Conservation (phyloP, 1,284 basidiomycete species). For the Cystobasidium pallidum region DNA sequence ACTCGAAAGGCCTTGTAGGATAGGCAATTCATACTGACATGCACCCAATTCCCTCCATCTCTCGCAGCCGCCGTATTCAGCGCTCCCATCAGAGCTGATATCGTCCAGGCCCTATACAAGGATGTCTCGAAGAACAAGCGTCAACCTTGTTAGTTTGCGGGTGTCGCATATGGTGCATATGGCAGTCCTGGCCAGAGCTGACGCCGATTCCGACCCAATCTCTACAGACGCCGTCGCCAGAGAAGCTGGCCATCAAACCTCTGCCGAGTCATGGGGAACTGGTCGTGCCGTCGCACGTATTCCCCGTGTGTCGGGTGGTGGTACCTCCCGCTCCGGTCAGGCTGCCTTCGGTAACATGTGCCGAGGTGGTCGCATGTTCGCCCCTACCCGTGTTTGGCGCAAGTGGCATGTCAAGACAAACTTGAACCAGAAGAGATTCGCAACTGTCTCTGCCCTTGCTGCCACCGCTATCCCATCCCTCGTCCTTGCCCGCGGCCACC, state of each 20-base stretch:
- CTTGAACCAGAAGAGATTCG: conserved; percentile 99
- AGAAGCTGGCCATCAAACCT: conserved; percentile 99
- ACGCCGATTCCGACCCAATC: too few relatives aligned
- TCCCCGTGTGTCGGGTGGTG: conserved; percentile 90
- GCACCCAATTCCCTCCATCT: too few relatives aligned
- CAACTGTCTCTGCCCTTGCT: conserved; percentile 95
- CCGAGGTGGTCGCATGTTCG: conserved; percentile 82
- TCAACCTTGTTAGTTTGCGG: conserved; percentile 40
- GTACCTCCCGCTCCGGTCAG: conserved; percentile 98
- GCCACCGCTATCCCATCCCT: conserved; percentile 97
- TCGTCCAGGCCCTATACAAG: conserved; percentile 98
- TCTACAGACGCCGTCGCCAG: conserved; percentile 95
- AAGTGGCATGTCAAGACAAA: conserved; percentile 99
- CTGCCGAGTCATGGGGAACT: conserved; percentile 99
- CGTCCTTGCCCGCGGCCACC: conserved; percentile 98
- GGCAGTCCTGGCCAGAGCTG: too few relatives aligned
- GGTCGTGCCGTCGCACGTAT: conserved; percentile 86
- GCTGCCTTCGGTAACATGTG: conserved; percentile 98
- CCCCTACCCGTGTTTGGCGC: conserved; percentile 99
- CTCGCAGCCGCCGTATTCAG: conserved; percentile 73
- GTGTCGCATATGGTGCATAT: too few relatives aligned
- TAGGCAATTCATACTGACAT: neutral
- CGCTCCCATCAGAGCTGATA: conserved; percentile 97
- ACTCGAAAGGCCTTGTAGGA: too few relatives aligned
- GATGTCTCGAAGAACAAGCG: conserved; percentile 55